Percentiles rank a stretch among this genome's conserved stretches.
phyloP scores from a whole-genome alignment of 441 rosid species.

The Adansonia gregorii region DNA sequence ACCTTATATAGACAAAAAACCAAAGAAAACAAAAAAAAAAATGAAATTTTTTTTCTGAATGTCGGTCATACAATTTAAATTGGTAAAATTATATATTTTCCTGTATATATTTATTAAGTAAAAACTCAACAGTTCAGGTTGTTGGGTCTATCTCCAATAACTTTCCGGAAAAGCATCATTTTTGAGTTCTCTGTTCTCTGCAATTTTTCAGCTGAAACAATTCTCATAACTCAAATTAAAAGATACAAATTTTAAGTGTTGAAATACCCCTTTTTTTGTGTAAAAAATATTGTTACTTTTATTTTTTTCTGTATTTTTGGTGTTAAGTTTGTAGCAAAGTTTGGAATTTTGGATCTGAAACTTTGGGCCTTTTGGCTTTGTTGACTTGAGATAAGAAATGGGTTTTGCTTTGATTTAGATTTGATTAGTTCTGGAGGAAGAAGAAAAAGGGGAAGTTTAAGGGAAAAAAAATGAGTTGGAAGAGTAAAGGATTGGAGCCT shows the following conservation, averaged over 20 bases:
- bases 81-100: neutral
- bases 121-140: conserved; percentile 5
- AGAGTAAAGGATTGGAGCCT: conserved; percentile 67
- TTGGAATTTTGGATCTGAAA: conserved; percentile 47
- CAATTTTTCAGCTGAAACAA: neutral
- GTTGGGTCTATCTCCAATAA: neutral
- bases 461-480: conserved; percentile 62
- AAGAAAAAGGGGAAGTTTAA: neutral
- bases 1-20: neutral
- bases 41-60: neutral
- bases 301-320: neutral
- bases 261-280: neutral
- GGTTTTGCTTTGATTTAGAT: conserved; percentile 40
- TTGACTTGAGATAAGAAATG: conserved; percentile 50
- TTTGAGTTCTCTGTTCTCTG: conserved; percentile 1
- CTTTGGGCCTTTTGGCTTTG: conserved; percentile 36
- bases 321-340: conserved; percentile 23
- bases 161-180: conserved; percentile 5
- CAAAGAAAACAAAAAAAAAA: neutral
- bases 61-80: neutral
- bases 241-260: neutral
- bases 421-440: conserved; percentile 24
- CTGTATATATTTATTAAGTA: neutral
- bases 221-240: conserved; percentile 13
- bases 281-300: neutral